Evolutionary conservation across 169 alveolate genomes (phyloP).

Genomic region (Ichthyophthirius multifiliis): DNA sequence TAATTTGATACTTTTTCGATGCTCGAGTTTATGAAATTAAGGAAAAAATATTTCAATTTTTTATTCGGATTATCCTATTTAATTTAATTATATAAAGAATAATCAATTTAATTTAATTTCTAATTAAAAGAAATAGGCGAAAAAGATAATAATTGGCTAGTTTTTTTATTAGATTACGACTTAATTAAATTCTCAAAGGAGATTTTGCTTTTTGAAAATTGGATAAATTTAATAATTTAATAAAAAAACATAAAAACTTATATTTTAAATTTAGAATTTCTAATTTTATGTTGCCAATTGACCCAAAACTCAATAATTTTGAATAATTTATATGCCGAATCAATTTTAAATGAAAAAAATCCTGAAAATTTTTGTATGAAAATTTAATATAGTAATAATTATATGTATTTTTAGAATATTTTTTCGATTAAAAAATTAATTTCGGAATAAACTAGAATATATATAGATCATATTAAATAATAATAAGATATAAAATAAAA

Average conservation of each 20-base stretch:
- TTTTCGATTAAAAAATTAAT: not conserved
- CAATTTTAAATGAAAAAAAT: not conserved
- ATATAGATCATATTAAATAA: no score
- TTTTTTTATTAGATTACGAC: not conserved
- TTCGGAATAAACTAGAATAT: not conserved
- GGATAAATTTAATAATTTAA: not conserved
- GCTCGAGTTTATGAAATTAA: constrained; percentile 3
- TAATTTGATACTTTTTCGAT: not conserved
- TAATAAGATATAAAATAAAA: no score
- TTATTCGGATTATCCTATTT: not conserved
- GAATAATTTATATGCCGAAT: not conserved
- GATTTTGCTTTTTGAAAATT: not conserved
- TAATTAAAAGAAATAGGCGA: no score
- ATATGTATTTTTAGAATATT: not conserved
- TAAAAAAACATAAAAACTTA: not conserved
- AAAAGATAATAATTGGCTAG: not conserved
- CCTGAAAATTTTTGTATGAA: not conserved
- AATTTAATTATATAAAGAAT: not conserved
- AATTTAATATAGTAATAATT: not conserved
- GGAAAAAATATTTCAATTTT: constrained; percentile 6
- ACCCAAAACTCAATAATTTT: not conserved
- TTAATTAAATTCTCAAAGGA: not conserved
- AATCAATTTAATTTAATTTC: not conserved
- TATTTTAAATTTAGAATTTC: not conserved
- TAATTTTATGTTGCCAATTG: not conserved